Percentiles rank a stretch among this genome's conserved stretches.
phyloP scores from a whole-genome alignment of 768 basidiomycete genomes.

The Cubamyces lactineus region DNA sequence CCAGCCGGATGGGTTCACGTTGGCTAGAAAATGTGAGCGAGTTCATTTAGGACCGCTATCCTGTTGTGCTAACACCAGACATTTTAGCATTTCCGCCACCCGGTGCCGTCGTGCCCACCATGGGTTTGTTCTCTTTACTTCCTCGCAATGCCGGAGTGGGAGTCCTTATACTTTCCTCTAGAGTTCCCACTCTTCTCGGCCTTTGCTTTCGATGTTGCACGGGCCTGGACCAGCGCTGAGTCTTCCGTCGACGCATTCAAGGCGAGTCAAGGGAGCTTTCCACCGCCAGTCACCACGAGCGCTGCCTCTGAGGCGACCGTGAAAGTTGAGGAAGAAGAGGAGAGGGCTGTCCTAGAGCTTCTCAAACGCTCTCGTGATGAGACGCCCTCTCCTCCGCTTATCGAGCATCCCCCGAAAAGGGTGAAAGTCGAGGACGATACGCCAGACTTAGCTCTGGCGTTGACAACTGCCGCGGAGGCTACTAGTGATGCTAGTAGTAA shows the following conservation, averaged over 20 bases:
- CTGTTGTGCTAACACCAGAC: too few relatives aligned
- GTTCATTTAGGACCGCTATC: background rate
- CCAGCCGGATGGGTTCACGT: background rate
- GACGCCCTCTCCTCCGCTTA: background rate
- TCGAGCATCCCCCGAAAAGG: background rate
- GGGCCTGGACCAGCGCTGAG: too few relatives aligned
- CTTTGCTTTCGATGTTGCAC: too few relatives aligned
- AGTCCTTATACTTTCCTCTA: too few relatives aligned
- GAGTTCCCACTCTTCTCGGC: too few relatives aligned
- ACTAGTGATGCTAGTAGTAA: background rate
- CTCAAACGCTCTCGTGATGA: background rate
- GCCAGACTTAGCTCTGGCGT: background rate
- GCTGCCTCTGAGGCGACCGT: background rate
- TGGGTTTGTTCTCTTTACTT: too few relatives aligned
- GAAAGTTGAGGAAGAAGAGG: slow-evolving; percentile 2
- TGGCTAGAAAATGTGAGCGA: background rate
- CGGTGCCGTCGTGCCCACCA: background rate
- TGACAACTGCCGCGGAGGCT: background rate
- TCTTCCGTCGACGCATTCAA: background rate
- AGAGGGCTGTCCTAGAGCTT: background rate
- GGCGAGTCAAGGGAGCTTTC: background rate
- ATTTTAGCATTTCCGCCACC: background rate
- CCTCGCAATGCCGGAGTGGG: too few relatives aligned
- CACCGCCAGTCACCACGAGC: background rate
- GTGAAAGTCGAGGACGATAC: background rate